Conservation (phyloP, 2,329 filamentous ascomycete species). For the Metarhizium humberi region DNA sequence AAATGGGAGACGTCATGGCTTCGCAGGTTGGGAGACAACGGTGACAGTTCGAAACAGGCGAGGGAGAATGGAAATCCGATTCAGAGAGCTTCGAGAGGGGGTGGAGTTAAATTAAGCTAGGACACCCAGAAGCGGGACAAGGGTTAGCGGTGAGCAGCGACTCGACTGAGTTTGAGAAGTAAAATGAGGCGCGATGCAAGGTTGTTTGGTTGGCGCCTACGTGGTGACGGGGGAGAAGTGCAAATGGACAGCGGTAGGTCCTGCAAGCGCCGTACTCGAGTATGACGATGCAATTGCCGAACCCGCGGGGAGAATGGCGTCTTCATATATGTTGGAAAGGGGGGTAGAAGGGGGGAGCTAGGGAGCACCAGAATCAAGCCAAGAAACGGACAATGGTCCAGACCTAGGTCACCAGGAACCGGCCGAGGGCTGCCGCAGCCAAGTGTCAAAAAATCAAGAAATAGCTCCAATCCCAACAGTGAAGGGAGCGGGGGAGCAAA, state of each 20-base stretch:
- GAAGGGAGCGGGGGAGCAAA: too few species aligned
- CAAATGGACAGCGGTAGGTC: background rate
- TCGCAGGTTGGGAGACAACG: background rate
- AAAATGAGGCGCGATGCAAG: background rate
- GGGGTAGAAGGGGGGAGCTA: too few species aligned
- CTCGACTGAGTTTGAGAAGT: background rate
- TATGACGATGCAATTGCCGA: too few species aligned
- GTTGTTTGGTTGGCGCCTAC: background rate
- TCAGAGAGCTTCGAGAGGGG: background rate
- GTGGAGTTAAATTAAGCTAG: conserved; percentile 1
- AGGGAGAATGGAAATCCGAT: background rate
- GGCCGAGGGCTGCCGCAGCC: too few species aligned
- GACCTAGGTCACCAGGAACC: too few species aligned
- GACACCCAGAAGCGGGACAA: background rate
- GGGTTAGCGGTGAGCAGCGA: conserved; percentile 1
- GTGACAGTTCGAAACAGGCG: background rate
- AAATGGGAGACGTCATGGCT: conserved; percentile 18
- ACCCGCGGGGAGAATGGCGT: too few species aligned
- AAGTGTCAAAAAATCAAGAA: too few species aligned
- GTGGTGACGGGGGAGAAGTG: background rate
- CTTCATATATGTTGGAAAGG: too few species aligned
- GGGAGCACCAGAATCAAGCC: too few species aligned
- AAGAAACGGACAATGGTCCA: too few species aligned
- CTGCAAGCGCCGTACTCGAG: too few species aligned
- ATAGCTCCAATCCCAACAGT: too few species aligned